Percentiles rank a stretch among this genome's conserved stretches.
Evolutionary conservation across 805 yeast genomes (phyloP).

Genomic region (Yamadazyma kitorensis): DNA sequence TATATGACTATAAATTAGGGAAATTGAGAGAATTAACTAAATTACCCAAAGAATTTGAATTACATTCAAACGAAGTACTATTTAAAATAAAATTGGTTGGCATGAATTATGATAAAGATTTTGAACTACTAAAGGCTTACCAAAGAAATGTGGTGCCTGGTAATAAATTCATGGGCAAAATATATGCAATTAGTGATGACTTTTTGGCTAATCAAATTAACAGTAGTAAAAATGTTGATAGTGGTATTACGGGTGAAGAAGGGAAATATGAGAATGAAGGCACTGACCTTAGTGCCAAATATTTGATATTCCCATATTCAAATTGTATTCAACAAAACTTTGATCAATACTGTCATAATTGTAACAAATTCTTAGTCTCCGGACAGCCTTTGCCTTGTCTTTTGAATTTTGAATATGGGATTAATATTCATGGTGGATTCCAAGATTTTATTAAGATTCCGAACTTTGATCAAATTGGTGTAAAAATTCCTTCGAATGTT

Average conservation of each 20-base stretch:
- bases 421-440: slow-evolving; percentile 37
- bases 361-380: slow-evolving; percentile 6
- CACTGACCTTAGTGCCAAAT: slow-evolving; percentile 16
- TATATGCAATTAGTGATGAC: slow-evolving; percentile 14
- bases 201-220: not conserved
- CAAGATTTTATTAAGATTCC: slow-evolving; percentile 36
- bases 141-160: slow-evolving; percentile 30
- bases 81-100: slow-evolving; percentile 28
- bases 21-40: slow-evolving; percentile 23
- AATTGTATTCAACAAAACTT: slow-evolving; percentile 27
- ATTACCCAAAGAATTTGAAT: slow-evolving; percentile 22
- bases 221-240: too few relatives aligned
- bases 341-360: slow-evolving; percentile 17
- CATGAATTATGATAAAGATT: slow-evolving; percentile 26
- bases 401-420: slow-evolving; percentile 26
- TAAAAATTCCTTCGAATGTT: slow-evolving; percentile 27
- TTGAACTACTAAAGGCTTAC: slow-evolving; percentile 13
- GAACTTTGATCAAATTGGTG: slow-evolving; percentile 16
- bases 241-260: too few relatives aligned
- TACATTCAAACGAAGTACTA: slow-evolving; percentile 18
- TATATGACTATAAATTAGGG: slow-evolving; percentile 18
- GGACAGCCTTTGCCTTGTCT: slow-evolving; percentile 18
- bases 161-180: slow-evolving; percentile 28
- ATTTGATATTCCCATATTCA: slow-evolving; percentile 33
- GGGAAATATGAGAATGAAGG: slow-evolving; percentile 3